A percentile compares a stretch with the other conserved stretches of the same genome.
phyloP scores from a whole-genome alignment of 441 rosid genomes.

The Populus hybrid region DNA sequence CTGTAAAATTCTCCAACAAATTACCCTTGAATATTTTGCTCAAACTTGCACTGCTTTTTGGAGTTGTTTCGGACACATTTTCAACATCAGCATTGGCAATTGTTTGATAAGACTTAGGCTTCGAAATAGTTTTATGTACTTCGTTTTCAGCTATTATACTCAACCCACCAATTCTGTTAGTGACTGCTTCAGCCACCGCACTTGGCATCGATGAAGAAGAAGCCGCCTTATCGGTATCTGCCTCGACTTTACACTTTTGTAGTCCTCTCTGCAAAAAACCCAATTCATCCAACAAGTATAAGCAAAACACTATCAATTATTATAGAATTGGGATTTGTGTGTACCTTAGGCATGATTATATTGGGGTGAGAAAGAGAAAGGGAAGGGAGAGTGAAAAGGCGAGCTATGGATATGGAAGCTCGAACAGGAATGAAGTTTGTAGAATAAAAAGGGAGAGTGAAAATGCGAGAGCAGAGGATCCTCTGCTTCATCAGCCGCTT shows the following conservation, averaged over 20 bases:
- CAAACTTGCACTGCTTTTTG: slow-evolving; percentile 29
- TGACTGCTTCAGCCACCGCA: slow-evolving; percentile 27
- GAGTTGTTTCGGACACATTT: slow-evolving; percentile 7
- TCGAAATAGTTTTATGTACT: slow-evolving; percentile 41
- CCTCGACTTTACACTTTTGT: slow-evolving; percentile 32
- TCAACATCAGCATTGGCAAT: slow-evolving; percentile 2
- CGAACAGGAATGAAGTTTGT: background rate
- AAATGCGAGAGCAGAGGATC: background rate
- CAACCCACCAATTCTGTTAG: slow-evolving; percentile 41
- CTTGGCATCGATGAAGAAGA: slow-evolving; percentile 16
- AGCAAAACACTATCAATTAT: background rate
- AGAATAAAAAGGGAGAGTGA: background rate
- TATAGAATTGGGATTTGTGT: background rate
- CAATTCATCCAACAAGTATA: background rate
- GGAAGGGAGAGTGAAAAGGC: background rate
- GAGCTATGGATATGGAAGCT: background rate
- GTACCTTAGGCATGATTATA: background rate
- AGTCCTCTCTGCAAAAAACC: slow-evolving; percentile 33
- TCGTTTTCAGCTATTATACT: slow-evolving; percentile 41
- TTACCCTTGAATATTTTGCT: slow-evolving; percentile 45
- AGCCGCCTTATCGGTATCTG: slow-evolving; percentile 23
- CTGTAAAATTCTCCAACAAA: slow-evolving; percentile 52
- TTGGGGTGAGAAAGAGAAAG: background rate
- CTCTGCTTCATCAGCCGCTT: background rate
- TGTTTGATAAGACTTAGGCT: slow-evolving; percentile 44